Percentiles rank a stretch among this genome's conserved stretches.
phyloP scores from a whole-genome alignment of 495 filamentous ascomycete genomes.

The Evernia prunastri region DNA sequence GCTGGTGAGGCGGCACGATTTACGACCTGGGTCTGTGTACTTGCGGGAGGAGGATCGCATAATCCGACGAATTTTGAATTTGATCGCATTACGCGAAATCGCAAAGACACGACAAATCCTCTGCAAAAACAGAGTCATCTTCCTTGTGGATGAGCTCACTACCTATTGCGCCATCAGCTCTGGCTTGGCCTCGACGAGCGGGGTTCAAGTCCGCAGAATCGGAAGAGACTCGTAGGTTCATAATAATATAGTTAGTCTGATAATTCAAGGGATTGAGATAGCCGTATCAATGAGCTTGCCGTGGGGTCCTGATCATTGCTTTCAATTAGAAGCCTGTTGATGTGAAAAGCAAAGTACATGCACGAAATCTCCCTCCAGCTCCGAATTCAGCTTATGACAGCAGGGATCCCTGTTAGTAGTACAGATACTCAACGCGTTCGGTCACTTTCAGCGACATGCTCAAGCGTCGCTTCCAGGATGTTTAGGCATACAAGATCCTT shows the following conservation, averaged over 20 bases:
- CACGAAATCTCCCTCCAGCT: not conserved
- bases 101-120: not conserved
- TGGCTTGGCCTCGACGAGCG: not conserved
- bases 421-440: not conserved
- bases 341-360: not conserved
- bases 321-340: not conserved
- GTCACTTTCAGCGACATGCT: not conserved
- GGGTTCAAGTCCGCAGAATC: not conserved
- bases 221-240: not conserved
- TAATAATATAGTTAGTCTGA: not conserved
- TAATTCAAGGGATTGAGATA: not conserved
- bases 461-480: not conserved
- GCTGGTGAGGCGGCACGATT: not conserved
- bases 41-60: not conserved
- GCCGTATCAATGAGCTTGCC: not conserved
- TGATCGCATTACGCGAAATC: not conserved
- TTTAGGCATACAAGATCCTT: conserved; percentile 11
- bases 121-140: not conserved
- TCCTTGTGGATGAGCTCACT: not conserved
- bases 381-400: not conserved
- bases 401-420: not conserved
- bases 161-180: not conserved
- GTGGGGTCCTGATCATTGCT: not conserved
- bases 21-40: not conserved
- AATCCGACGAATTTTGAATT: not conserved